Base-by-base conservation (phyloP, 2,329 filamentous ascomycete species). In the Tympanopsis confertula region DNA sequence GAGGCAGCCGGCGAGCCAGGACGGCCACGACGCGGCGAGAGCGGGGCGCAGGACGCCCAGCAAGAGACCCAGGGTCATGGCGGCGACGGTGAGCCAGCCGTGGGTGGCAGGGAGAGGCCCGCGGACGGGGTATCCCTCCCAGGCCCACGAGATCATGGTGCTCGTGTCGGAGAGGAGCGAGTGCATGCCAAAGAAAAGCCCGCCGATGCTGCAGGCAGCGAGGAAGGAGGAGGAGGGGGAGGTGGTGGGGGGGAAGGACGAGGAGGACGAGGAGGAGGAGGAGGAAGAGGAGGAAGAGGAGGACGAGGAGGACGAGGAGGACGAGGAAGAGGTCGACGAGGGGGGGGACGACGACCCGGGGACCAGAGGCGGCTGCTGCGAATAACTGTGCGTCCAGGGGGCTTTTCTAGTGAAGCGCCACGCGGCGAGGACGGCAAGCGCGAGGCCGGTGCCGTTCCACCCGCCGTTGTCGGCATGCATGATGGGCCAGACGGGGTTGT, bases 71-170 rank as follows among this genome's bases (percentile, higher is more conserved):
- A 69, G 62, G 19, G 84, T 86, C 91, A 98, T 98, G 41, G 81
- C 81, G 38, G 84, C 71, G 37, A 95, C 74, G 2, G 87, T 95
- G 55, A 82, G 75, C 50, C 85, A 86, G 38, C 88, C 91, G 51
- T 96, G 87, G n/a, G 87, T 86, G 35, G 81, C 86, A 43, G 87
- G 77, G 36, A 91, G 74, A 3, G 91, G 91, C 5, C 91, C 91
- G 36, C 83, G 78, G 30, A 96, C 75, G 13, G 91, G 91, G 50
- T 84, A 96, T 5, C 91, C 91, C 49, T 95, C 87, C 91, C 91
- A 98, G 3, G 86, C 86, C 91, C 91, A 98, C 13, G 88, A 71
- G 41, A 96, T 95, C 87, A 98, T 96, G 38, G 91, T 98, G 64
- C 91, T 96, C 0, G 88, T 94, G 55, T 98, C 91, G 0, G 91